Base-by-base conservation (phyloP, 2,329 filamentous ascomycete species). In the Colletotrichum lentis region DNA sequence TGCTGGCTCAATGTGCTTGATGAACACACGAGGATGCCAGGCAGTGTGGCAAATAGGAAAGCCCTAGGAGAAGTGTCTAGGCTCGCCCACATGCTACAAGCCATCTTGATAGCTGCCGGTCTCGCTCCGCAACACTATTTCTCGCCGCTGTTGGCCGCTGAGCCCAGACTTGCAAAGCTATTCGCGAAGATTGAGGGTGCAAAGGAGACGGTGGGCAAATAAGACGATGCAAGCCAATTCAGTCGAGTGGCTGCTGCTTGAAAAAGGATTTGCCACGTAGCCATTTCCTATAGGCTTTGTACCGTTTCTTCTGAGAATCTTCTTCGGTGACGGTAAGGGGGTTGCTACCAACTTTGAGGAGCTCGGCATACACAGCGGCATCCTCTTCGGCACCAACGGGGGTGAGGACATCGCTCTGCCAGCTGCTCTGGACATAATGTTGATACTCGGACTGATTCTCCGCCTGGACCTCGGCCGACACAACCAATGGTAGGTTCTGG, bases 231-330 rank as follows among this genome's bases (percentile, higher is more conserved):
- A 16, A n/a, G 12, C 37, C 20, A 41, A 5, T 20, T 80, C 80
- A 87, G 70, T 87, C 86, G 60, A 87, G 83, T 53, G 90, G 88
- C 78, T 90, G 88, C 83, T 97, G 94, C 80, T 98, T 98, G 78
- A 98, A 98, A 74, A 98, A 86, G 74, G 93, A 97, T 82, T 97
- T 98, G 20, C 95, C 95, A 70, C 90, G 87, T 75, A 99, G 83
- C 95, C 96, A 99, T 80, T 97, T 96, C 74, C 90, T 84, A 80
- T 99, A 99, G 11, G 94, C 92, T 80, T 97, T 98, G 79, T 99
- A 99, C 73, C 96, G 85, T 85, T 98, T 97, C 86, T 97, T 98
- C 47, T 86, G 85, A 53, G 89, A 85, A 77, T 98, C 96, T 74
- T 96, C 94, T 52, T 94, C 90, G 1, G 89, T 90, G 16, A 98